A percentile compares a stretch with the other conserved stretches of the same genome.
These are phyloP conservation scores for Dothiorella sarmentorum DNA, from an alignment of 2,329 filamentous ascomycete species.

Conservation along the genomic window DNA sequence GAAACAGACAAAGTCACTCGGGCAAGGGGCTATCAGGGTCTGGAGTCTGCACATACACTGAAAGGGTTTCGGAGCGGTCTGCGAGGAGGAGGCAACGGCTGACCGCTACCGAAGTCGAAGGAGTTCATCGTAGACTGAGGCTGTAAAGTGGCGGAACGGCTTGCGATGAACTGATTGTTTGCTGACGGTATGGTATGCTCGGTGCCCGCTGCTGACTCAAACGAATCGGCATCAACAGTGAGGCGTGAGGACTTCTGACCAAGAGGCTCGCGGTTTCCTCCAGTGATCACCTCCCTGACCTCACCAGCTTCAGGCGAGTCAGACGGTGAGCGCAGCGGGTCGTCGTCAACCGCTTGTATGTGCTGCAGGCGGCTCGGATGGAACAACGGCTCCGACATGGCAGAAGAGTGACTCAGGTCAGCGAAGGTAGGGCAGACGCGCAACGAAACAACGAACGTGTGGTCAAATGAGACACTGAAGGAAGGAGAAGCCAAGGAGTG, in stretches of 20 bases:
- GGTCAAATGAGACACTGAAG: background rate
- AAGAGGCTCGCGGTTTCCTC: conserved; percentile 3
- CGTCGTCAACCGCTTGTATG: background rate
- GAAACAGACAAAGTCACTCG: background rate
- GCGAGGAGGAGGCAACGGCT: background rate
- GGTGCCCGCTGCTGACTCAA: no score
- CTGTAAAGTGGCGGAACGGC: background rate
- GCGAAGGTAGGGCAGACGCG: no score
- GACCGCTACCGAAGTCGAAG: conserved; percentile 1
- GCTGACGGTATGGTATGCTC: no score
- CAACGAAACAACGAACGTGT: background rate
- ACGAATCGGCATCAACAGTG: no score
- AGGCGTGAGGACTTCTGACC: background rate
- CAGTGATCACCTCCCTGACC: background rate
- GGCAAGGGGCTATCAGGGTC: background rate
- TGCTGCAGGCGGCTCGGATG: background rate
- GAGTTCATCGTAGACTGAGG: background rate
- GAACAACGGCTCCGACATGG: no score
- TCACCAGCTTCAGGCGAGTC: no score
- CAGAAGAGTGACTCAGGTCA: no score
- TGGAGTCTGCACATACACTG: background rate
- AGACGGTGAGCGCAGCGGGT: no score
- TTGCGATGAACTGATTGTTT: no score
- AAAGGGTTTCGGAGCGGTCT: background rate
- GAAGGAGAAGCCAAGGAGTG: background rate